Base-by-base conservation (phyloP, 1,284 basidiomycete species). In the Phylloboletellus chloephorus region DNA sequence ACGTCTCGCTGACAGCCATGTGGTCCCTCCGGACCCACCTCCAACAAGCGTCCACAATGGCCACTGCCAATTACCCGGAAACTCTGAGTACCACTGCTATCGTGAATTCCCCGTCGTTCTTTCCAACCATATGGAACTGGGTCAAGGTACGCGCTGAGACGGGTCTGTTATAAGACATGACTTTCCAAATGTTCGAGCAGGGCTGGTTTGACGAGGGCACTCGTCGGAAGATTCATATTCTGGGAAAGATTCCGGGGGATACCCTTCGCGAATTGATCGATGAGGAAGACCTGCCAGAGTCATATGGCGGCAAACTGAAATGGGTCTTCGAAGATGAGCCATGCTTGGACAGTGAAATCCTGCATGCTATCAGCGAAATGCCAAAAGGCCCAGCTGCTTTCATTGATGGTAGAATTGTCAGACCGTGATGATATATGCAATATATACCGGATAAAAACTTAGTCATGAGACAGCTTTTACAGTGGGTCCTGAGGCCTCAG, bases 21-120 rank as follows among this genome's bases (percentile, higher is more conserved):
- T 88, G 82, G 79, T 63, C 68, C 25, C 68, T 88, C 19, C 74
- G 84, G 11, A 64, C 58, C 32, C 85, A 87, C 56, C 71, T 89
- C 9, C 79, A 84, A 51, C 78, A 88, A 53, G 81, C 86, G 0
- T 80, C 80, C 13, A 71, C 67, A 11, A 69, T 89, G 35, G 83
- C 82, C 1, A 85, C 82, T 0, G 82, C 82, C 13, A 81, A 88
- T 52, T 88, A 88, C 55, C 85, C 87, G 2, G 86, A 89, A 60
- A 85, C 82, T 1, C 63, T 86, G 28, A 67, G 71, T 52, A 71
- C 70, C 13, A 76, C 80, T 48, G 79, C 71, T 16, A 66, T 89
- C 40, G 77, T 89, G 31, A 88, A 88, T 47, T 78, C 82, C 0
- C 87, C 87, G 0, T 67, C 75, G 0, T 89, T 85, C 66, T 88